Evolutionary conservation across 345 rosid genomes (phyloP), one percentile per base, ranked within the genome.

Genomic region (Cardiospermum halicacabum): DNA sequence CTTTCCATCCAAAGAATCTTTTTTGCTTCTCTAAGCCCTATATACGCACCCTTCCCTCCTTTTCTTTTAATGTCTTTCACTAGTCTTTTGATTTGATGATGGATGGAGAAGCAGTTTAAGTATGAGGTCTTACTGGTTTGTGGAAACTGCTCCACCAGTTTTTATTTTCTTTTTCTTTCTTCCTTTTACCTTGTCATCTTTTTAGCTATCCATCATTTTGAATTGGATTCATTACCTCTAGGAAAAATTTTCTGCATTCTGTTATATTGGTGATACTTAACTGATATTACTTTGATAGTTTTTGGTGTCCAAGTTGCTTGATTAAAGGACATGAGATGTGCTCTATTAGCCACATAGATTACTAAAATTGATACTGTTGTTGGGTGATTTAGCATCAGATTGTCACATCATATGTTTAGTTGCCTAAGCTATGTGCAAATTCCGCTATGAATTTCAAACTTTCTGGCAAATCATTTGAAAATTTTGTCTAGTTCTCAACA

Each of bases 51-150:
- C 36, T 3, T 7, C 36, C 36, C 4, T 7, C 36, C 36, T 45
- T 18, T 7, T 18, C 19, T 47, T 47, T 47, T 47, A 5, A 19
- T 3, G 19, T 5, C n/a, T 39, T 19, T 37, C 24, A 24, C 3
- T 40, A 25, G 26, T 27, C 27, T 11, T 21, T 58, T 13, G 31
- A 49, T 21, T 58, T 13, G 31, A 49, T 47, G 50, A 45, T 47
- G 24, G 15, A 37, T 25, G 43, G 48, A 22, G 50, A 15, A 58
- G 50, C 47, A 58, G 43, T 30, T 58, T 36, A 58, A 58, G 48
- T 39, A 21, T 15, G 12, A 16, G 8, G 24, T 37, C 8, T 7
- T 11, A 58, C 21, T 34, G 37, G 47, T 37, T 21, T 36, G 51
- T 37, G 30, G 62, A 18, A 22, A 58, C 36, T 16, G 51, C 51